Percentiles rank a stretch among this genome's conserved stretches.
Conservation (phyloP, 2,329 filamentous ascomycete species). For the Daldinia sp. region DNA sequence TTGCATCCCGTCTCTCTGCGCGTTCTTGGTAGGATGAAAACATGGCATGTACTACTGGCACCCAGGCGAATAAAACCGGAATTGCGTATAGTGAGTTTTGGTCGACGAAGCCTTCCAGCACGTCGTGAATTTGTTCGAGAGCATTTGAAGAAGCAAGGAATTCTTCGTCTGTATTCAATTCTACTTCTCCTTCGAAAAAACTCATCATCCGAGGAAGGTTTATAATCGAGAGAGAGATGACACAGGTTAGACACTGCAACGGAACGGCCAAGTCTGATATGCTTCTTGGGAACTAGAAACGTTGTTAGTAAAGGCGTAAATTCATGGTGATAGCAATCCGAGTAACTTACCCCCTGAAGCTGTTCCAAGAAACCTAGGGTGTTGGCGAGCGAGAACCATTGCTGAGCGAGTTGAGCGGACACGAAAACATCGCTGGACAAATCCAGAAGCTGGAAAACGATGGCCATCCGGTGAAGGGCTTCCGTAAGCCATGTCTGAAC, state of each 20-base stretch:
- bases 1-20: constrained; percentile 66
- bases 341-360: constrained; percentile 61
- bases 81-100: constrained; percentile 68
- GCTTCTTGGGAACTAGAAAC: constrained; percentile 34
- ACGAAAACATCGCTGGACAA: constrained; percentile 63
- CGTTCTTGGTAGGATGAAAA: constrained; percentile 68
- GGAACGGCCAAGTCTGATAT: constrained; percentile 62
- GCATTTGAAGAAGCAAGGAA: constrained; percentile 76
- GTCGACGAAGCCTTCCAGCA: constrained; percentile 69
- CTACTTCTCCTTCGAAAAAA: constrained; percentile 60
- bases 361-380: constrained; percentile 74
- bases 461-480: constrained; percentile 75
- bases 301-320: constrained; percentile 51
- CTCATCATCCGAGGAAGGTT: constrained; percentile 68
- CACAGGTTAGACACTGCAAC: constrained; percentile 73
- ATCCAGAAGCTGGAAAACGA: constrained; percentile 76
- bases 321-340: neutral
- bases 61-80: constrained; percentile 83
- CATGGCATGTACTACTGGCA: constrained; percentile 75
- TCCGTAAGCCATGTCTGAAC: constrained; percentile 61
- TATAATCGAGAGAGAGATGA: constrained; percentile 76
- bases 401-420: constrained; percentile 64
- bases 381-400: constrained; percentile 80
- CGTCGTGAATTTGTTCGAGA: constrained; percentile 75
- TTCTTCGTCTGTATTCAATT: constrained; percentile 53